A percentile compares a stretch with the other conserved stretches of the same genome.
Conservation (phyloP, 495 filamentous ascomycete genomes). For the Penicillium canescens region DNA sequence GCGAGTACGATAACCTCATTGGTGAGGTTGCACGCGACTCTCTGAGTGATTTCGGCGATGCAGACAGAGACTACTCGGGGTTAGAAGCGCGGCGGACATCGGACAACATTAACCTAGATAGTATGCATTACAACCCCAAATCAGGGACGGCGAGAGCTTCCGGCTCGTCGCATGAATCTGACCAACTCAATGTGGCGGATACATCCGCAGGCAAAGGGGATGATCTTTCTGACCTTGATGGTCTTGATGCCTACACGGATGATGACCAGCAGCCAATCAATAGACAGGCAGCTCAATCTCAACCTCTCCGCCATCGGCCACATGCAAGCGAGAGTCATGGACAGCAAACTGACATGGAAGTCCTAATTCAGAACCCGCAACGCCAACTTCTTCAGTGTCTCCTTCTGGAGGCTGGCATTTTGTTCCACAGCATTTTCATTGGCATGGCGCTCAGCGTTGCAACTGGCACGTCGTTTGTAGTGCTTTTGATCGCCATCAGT, state of each 20-base stretch:
- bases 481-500: constrained; percentile 77
- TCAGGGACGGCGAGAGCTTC: constrained; percentile 5
- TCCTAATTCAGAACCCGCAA: constrained; percentile 42
- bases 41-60: constrained; percentile 17
- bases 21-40: constrained; percentile 28
- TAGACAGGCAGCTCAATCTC: constrained; percentile 8
- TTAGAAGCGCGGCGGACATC: constrained; percentile 18
- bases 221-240: constrained; percentile 32
- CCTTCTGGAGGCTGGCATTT: constrained; percentile 79
- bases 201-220: constrained; percentile 22
- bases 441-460: constrained; percentile 88
- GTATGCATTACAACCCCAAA: constrained; percentile 15
- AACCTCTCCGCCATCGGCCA: constrained; percentile 14
- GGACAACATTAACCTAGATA: constrained; percentile 27
- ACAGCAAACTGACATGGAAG: constrained; percentile 16
- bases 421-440: constrained; percentile 88
- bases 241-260: constrained; percentile 28
- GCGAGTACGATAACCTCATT: constrained; percentile 46
- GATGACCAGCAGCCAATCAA: constrained; percentile 16
- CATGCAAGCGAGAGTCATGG: constrained; percentile 13
- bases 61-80: constrained; percentile 21
- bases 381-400: constrained; percentile 75
- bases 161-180: constrained; percentile 14
- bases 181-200: constrained; percentile 1
- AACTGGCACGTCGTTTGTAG: constrained; percentile 72